Conservation (phyloP, 2,329 filamentous ascomycete genomes). For the Chrysosphaeria jannelii region DNA sequence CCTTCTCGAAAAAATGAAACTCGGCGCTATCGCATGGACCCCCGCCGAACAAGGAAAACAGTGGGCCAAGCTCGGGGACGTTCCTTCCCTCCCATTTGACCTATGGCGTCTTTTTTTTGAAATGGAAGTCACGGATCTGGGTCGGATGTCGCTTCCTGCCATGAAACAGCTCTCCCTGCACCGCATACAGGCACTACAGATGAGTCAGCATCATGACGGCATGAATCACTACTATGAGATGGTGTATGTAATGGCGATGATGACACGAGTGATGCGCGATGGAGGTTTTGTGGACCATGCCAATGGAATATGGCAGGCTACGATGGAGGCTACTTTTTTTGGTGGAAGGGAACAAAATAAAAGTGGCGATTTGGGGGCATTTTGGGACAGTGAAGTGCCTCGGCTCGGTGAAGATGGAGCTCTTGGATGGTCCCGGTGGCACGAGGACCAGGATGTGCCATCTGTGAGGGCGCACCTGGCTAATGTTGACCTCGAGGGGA, state of each 20-base stretch:
- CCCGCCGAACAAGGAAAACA: slow-evolving; percentile 24
- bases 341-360: no score
- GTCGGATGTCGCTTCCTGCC: slow-evolving; percentile 35
- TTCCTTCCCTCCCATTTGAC: slow-evolving; percentile 17
- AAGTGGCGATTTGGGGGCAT: slow-evolving; percentile 15
- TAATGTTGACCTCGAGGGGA: no score
- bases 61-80: slow-evolving; percentile 20
- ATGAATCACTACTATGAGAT: slow-evolving; percentile 21
- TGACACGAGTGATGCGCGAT: slow-evolving; percentile 46
- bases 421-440: slow-evolving; percentile 46
- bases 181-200: slow-evolving; percentile 17
- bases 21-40: slow-evolving; percentile 49
- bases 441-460: no score
- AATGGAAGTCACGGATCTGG: slow-evolving; percentile 37
- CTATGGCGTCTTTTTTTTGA: slow-evolving; percentile 50
- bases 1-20: slow-evolving; percentile 36
- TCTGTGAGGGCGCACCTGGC: no score
- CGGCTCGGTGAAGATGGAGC: slow-evolving; percentile 48
- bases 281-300: slow-evolving; percentile 53
- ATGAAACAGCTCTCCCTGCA: slow-evolving; percentile 27
- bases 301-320: slow-evolving; percentile 53
- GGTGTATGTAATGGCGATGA: slow-evolving; percentile 42
- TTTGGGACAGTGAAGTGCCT: slow-evolving; percentile 65
- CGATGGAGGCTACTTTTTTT: slow-evolving; percentile 44
- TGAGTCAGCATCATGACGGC: no score